Evolutionary conservation across 768 basidiomycete species (phyloP).

Genomic region (Tubosaeta sp.): DNA sequence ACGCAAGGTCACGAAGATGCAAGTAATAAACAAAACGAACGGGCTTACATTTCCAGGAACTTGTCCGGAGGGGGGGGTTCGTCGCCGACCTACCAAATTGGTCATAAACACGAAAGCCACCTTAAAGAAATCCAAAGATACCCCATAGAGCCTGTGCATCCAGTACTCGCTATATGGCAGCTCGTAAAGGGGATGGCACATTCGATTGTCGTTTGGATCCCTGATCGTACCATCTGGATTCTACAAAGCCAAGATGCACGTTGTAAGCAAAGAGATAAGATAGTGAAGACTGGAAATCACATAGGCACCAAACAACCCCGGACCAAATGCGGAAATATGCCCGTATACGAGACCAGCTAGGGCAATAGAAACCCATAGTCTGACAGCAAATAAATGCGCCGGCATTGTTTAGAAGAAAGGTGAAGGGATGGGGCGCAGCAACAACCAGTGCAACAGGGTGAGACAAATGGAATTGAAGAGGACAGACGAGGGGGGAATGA

Average conservation of each 20-base stretch:
- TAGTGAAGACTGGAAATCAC: not conserved
- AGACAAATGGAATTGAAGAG: not conserved
- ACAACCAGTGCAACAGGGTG: slow-evolving; percentile 8
- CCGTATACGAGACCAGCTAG: slow-evolving; percentile 10
- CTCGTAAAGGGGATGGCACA: not conserved
- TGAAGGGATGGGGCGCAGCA: not conserved
- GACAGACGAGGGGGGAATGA: not conserved
- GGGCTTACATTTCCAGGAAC: slow-evolving; percentile 10
- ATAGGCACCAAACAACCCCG: slow-evolving; percentile 3
- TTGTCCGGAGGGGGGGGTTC: not conserved
- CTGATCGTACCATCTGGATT: not conserved
- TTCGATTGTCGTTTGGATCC: not conserved
- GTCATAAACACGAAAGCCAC: not conserved
- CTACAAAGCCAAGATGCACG: slow-evolving; percentile 1
- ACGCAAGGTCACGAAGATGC: not conserved
- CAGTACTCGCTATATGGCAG: not conserved
- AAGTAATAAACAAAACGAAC: not conserved
- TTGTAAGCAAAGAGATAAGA: not conserved
- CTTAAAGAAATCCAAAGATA: not conserved
- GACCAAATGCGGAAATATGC: not conserved
- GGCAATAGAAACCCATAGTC: slow-evolving; percentile 7
- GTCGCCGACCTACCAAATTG: not conserved
- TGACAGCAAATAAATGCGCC: not conserved
- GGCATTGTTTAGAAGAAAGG: slow-evolving; percentile 1
- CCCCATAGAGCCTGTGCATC: not conserved